Evolutionary conservation across 1,284 basidiomycete genomes (phyloP).

Genomic region (Cystobasidiaceae sp.): DNA sequence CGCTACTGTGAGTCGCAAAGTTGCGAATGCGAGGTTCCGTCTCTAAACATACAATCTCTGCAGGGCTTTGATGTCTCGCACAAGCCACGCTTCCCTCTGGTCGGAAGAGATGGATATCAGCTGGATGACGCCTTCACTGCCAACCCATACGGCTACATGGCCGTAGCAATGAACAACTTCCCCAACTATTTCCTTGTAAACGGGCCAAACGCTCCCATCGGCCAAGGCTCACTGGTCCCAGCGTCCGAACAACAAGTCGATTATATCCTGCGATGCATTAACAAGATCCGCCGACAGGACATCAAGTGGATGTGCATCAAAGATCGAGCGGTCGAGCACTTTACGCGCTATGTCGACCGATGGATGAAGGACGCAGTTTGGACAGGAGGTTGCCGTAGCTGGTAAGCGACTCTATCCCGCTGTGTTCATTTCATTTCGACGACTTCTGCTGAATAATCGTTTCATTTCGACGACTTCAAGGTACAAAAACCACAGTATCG

Average conservation of each 20-base stretch:
- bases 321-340: slow-evolving; percentile 57
- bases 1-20: no score
- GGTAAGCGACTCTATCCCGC: neutral
- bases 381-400: neutral
- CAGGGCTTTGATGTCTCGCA: slow-evolving; percentile 33
- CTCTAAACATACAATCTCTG: no score
- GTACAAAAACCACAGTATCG: slow-evolving; percentile 53
- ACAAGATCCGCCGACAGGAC: slow-evolving; percentile 59
- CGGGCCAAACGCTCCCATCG: slow-evolving; percentile 53
- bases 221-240: slow-evolving; percentile 53
- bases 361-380: slow-evolving; percentile 21
- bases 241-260: slow-evolving; percentile 54
- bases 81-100: slow-evolving; percentile 24
- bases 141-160: slow-evolving; percentile 18
- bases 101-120: slow-evolving; percentile 23
- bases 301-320: slow-evolving; percentile 40
- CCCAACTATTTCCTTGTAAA: slow-evolving; percentile 27
- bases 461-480: slow-evolving; percentile 39
- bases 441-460: slow-evolving; percentile 52
- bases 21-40: no score
- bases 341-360: slow-evolving; percentile 54
- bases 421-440: neutral
- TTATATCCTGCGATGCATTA: slow-evolving; percentile 46
- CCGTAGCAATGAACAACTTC: slow-evolving; percentile 18
- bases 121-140: slow-evolving; percentile 26